A percentile compares a stretch with the other conserved stretches of the same genome.
Evolutionary conservation across 371 early-diverging fungal genomes (phyloP).

Genomic region (Mortierella polycephala): DNA sequence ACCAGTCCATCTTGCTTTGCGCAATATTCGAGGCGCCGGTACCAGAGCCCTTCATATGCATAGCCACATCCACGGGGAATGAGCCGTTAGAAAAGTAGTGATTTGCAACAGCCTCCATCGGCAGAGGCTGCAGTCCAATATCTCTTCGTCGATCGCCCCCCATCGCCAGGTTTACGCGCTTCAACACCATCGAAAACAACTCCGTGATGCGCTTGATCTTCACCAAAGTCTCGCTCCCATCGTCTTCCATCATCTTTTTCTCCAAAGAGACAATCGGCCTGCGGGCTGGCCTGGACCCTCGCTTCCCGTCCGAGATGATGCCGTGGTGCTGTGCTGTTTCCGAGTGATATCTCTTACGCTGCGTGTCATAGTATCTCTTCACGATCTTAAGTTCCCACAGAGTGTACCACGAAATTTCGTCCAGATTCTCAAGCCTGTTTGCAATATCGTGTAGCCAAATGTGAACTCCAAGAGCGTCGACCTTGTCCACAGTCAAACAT

Average conservation of each 20-base stretch:
- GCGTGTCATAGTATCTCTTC: slow-evolving; percentile 36
- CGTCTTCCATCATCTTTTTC: slow-evolving; percentile 27
- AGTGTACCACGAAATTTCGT: slow-evolving; percentile 33
- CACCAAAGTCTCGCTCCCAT: slow-evolving; percentile 48
- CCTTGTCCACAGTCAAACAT: slow-evolving; percentile 51
- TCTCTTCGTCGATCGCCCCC: neutral
- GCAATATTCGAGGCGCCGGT: neutral
- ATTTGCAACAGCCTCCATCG: slow-evolving; percentile 1
- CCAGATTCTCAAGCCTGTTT: slow-evolving; percentile 31
- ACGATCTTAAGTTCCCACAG: slow-evolving; percentile 44
- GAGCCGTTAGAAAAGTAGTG: slow-evolving; percentile 22
- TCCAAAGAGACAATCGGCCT: slow-evolving; percentile 2
- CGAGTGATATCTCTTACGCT: slow-evolving; percentile 12
- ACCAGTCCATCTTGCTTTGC: slow-evolving; percentile 23
- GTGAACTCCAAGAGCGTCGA: slow-evolving; percentile 33
- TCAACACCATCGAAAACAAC: slow-evolving; percentile 29
- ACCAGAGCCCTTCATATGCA: neutral
- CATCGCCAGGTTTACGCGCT: slow-evolving; percentile 37
- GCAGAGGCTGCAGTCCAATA: neutral
- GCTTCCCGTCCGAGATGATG: neutral
- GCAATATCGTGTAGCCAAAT: slow-evolving; percentile 50
- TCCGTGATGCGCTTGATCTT: slow-evolving; percentile 35
- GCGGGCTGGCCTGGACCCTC: neutral
- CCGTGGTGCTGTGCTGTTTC: too few species aligned
- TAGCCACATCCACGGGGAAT: slow-evolving; percentile 1